A percentile compares a stretch with the other conserved stretches of the same genome.
Conservation (phyloP, 495 filamentous ascomycete genomes). For the Jackrogersella multiformis region DNA sequence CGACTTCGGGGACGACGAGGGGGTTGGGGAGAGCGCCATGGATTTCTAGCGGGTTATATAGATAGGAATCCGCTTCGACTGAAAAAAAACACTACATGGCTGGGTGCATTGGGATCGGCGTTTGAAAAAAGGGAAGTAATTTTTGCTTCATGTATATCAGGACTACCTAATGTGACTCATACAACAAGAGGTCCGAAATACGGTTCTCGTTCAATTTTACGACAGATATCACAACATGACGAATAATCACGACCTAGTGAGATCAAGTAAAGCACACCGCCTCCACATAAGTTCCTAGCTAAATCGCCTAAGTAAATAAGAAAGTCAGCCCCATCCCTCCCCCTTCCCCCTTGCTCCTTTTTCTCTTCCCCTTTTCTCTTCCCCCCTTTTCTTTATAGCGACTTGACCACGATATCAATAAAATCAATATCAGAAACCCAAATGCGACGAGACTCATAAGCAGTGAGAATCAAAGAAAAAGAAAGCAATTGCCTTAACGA, state of each 20-base stretch:
- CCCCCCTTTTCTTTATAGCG: neutral
- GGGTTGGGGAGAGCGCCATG: conserved; percentile 54
- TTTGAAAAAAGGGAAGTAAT: neutral
- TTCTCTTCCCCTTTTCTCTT: neutral
- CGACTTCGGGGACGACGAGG: conserved; percentile 56
- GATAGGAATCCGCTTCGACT: neutral
- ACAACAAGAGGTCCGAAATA: too few relatives aligned
- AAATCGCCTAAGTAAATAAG: neutral
- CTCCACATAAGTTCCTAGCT: neutral
- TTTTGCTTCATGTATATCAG: neutral
- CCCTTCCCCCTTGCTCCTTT: neutral
- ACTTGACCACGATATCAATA: neutral
- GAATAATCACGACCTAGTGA: neutral
- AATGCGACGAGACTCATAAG: neutral
- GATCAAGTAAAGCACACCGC: too few relatives aligned
- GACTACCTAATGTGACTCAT: too few relatives aligned
- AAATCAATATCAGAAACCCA: neutral
- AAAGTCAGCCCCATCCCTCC: neutral
- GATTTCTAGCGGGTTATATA: conserved; percentile 22
- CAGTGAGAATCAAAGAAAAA: neutral
- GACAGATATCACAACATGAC: neutral
- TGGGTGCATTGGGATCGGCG: conserved; percentile 27
- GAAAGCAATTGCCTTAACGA: neutral
- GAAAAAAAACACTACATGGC: neutral
- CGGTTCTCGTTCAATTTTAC: neutral